Evolutionary conservation across 768 basidiomycete genomes (phyloP), one percentile per base, ranked within the genome.

Genomic region (Gloeostereum incarnatum): DNA sequence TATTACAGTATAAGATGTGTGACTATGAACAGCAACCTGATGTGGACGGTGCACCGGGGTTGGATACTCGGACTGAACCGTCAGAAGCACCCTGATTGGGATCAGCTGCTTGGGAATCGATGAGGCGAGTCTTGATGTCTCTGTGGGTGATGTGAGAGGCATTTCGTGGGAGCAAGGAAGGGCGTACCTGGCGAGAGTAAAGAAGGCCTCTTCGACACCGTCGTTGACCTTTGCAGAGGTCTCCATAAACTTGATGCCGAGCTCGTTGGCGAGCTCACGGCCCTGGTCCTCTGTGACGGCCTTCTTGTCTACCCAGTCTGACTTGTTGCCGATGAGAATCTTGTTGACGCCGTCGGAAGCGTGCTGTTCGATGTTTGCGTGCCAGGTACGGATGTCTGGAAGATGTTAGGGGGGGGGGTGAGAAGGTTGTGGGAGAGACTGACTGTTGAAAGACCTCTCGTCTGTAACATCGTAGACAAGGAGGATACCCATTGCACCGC

Each of bases 321-420:
- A 97, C 62, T 99, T 99, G 70, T 99, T 99, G 26, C 96, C 96
- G 48, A 98, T 88, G 37, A 98, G 78, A 44, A 99, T 89, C 78
- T 98, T 98, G 78, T 98, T 98, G 47, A 98, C 96, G 25, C 91
- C 92, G 48, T 98, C 91, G 1, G 94, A 96, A 25, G 96, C 96
- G 57, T 98, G 93, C 57, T 97, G 94, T 62, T 98, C 96, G 48
- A 98, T 92, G 58, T 97, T 97, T 24, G 83, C 64, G 61, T 97
- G 89, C 96, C 96, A 98, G 48, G 90, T 94, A 48, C 92, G 88
- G 60, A 98, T 93, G 66, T 98, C 94, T 97, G 53, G 24, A 40
- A 24, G 23, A 21, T 33, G 18, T 17, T 40, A 26, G 23, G 19
- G 14, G 16, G n/a, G 25, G 14, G 11, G 37, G 31, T 26, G 21